Evolutionary conservation across 208 protist species (phyloP), one percentile per base, ranked within the genome.

Genomic region (Balamuthia mandrillaris): DNA sequence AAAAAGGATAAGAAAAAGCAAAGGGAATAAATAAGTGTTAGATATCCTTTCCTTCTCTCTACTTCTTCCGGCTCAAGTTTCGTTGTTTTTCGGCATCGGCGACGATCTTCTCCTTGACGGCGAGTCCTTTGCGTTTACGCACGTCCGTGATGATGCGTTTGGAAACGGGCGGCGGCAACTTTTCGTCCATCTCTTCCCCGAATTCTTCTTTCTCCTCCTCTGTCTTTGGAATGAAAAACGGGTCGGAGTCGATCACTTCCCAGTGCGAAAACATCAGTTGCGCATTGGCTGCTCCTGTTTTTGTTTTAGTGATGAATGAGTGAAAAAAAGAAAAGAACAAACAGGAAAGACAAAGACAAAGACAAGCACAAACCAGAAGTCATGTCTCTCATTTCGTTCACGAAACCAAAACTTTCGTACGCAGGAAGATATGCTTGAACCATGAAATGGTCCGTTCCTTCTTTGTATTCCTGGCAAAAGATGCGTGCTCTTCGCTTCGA

Each of bases 381-480:
- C 56, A 89, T 91, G 39, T 95, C 95, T 56, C 97, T 91, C 41
- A 96, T 90, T 78, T 97, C 96, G 70, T 97, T 93, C 54, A 97
- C 93, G 85, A 99, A 95, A 7, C 98, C 98, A 93, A 99, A 99
- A 42, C 94, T 96, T 91, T 99, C 96, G 1, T 95, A 94, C 0
- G 98, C 98, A 1, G 98, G 98, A 14, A 99, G 87, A 74, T 93
- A 85, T 45, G 96, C 95, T 41, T 93, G 87, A 78, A 99, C 98
- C 74, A 95, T 94, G 86, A 98, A 98, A 33, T 98, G 89, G 58
- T 96, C 92, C 68, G 95, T 98, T n/a, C 66, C 52, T 78, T 97
- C 97, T 85, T 99, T 97, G 74, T 96, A 95, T 60, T 98, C 96
- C 84, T 99, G 97, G 39, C 96, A 93, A 18, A 98, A 58, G 42